Evolutionary conservation across 2,329 filamentous ascomycete genomes (phyloP).

Genomic region (Cercospora sojina): DNA sequence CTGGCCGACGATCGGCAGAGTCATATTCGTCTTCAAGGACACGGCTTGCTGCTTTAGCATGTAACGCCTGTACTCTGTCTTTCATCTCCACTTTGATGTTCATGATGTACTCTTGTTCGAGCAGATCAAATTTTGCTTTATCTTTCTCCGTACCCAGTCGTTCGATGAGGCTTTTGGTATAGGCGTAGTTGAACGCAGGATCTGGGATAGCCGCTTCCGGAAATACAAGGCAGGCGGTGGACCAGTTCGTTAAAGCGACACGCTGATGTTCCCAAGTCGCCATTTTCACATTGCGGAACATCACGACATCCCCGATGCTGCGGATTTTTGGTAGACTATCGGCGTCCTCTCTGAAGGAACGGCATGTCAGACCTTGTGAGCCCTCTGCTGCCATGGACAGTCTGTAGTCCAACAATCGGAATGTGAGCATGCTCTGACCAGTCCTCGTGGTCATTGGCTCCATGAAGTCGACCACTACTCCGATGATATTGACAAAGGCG

Average conservation of each 20-base stretch:
- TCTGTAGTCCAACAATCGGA: conserved; percentile 42
- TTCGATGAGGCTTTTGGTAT: conserved; percentile 28
- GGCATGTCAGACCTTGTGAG: conserved; percentile 44
- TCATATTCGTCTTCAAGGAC: background rate
- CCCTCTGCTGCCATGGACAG: conserved; percentile 21
- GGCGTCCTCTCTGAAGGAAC: conserved; percentile 58
- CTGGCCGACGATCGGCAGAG: conserved; percentile 1
- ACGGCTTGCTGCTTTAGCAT: background rate
- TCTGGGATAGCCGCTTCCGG: conserved; percentile 30
- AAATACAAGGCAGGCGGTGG: conserved; percentile 32
- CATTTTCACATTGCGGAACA: conserved; percentile 51
- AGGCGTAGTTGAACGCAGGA: conserved; percentile 33
- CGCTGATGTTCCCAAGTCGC: conserved; percentile 19
- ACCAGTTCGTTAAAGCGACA: conserved; percentile 29
- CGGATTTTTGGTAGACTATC: conserved; percentile 42
- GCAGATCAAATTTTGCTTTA: conserved; percentile 22
- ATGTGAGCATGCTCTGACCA: conserved; percentile 36
- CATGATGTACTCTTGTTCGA: conserved; percentile 40
- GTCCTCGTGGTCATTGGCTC: conserved; percentile 53
- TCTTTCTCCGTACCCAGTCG: conserved; percentile 22
- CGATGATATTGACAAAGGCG: conserved; percentile 60
- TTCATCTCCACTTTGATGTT: conserved; percentile 29
- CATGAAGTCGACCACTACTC: conserved; percentile 66
- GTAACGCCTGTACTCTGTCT: background rate
- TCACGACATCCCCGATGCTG: conserved; percentile 61